phyloP scores from a whole-genome alignment of 2,329 filamentous ascomycete species.

The Diaporthe sp. region DNA sequence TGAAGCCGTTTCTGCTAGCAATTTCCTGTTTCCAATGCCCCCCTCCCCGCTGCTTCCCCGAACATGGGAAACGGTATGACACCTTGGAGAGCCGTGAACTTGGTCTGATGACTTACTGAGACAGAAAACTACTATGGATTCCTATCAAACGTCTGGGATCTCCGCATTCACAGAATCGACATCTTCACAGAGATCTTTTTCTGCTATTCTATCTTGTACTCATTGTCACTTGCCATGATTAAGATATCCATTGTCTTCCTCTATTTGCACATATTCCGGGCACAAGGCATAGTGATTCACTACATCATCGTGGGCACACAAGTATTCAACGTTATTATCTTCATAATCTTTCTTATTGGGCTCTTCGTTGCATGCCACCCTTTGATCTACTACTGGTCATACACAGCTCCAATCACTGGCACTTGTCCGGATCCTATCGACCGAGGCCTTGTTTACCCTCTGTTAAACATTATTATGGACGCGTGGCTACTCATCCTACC shows the following conservation, averaged over 20 bases:
- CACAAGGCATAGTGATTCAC: background rate
- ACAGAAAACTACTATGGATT: constrained; percentile 14
- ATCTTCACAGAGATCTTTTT: constrained; percentile 1
- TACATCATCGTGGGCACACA: background rate
- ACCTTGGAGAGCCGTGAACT: background rate
- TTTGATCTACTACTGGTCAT: background rate
- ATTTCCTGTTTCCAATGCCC: background rate
- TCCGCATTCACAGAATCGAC: background rate
- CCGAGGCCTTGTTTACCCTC: constrained; percentile 1
- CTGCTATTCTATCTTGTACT: constrained; percentile 19
- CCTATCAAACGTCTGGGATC: constrained; percentile 1
- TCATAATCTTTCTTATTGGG: constrained; percentile 6
- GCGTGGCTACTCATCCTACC: constrained; percentile 4
- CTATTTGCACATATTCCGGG: constrained; percentile 1
- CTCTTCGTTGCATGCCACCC: constrained; percentile 8
- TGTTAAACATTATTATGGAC: background rate
- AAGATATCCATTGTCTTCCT: constrained; percentile 21
- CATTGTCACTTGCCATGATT: constrained; percentile 10
- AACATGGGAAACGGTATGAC: background rate
- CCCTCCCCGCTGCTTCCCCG: too few relatives aligned
- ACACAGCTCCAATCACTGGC: background rate
- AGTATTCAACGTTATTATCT: constrained; percentile 5
- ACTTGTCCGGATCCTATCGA: constrained; percentile 10
- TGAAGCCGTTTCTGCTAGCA: background rate
- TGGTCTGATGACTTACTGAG: background rate